Conservation (phyloP, 257 asterid genomes). For the Scutellaria baicalensis region DNA sequence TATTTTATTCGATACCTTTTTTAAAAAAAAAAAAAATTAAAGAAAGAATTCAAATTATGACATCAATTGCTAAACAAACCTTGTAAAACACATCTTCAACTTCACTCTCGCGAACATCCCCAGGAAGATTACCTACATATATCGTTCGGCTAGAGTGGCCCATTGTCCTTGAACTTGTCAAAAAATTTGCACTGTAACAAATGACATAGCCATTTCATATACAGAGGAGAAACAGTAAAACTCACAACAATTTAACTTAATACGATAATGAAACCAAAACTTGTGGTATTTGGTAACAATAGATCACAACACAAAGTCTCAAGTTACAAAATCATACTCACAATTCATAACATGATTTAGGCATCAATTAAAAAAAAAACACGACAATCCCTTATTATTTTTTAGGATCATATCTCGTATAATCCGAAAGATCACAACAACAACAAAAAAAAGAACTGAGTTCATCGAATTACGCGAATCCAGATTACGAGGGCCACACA, state of each 20-base stretch:
- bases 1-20: no score
- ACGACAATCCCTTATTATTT: neutral
- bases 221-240: neutral
- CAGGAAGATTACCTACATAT: constrained; percentile 86
- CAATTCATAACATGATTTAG: no score
- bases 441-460: neutral
- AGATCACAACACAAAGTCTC: neutral
- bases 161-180: constrained; percentile 17
- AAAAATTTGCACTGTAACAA: neutral
- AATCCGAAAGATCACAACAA: neutral
- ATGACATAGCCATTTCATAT: neutral
- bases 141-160: constrained; percentile 53
- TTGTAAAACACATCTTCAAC: constrained; percentile 79
- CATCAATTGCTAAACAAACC: neutral
- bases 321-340: neutral
- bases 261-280: neutral
- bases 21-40: neutral
- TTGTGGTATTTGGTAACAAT: neutral
- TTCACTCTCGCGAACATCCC: constrained; percentile 70
- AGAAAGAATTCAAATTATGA: neutral
- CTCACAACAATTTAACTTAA: neutral
- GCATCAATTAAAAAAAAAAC: neutral
- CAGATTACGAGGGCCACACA: neutral
- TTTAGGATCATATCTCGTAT: neutral
- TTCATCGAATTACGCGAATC: neutral